phyloP scores from a whole-genome alignment of 768 basidiomycete genomes.

The Krasilnikovozyma curviuscula region DNA sequence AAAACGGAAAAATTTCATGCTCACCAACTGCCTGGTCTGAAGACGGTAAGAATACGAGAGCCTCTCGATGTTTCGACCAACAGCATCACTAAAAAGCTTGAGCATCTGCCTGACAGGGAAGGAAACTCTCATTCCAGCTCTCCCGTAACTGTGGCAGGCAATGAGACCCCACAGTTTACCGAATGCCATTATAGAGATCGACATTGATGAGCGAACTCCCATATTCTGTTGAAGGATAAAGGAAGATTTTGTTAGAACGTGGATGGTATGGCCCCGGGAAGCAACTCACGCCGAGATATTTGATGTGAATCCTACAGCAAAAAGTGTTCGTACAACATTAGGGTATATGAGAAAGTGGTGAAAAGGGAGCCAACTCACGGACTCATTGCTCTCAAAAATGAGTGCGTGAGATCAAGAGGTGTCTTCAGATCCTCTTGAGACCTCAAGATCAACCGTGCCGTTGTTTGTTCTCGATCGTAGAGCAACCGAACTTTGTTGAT shows the following conservation, averaged over 20 bases:
- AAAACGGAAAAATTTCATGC: conserved; percentile 18
- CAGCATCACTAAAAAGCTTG: conserved; percentile 54
- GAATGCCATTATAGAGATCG: conserved; percentile 65
- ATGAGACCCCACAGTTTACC: conserved; percentile 63
- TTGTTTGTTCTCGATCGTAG: conserved; percentile 52
- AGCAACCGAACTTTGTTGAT: conserved; percentile 60
- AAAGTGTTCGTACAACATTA: no score
- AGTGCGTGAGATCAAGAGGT: conserved; percentile 71
- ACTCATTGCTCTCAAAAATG: conserved; percentile 67
- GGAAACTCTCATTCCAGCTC: conserved; percentile 62
- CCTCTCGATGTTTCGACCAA: conserved; percentile 59
- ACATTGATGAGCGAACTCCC: conserved; percentile 69
- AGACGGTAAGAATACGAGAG: conserved; percentile 56
- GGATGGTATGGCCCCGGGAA: conserved; percentile 2
- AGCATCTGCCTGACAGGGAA: conserved; percentile 71
- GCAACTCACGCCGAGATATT: conserved; percentile 34
- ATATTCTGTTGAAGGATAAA: conserved; percentile 50
- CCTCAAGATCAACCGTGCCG: conserved; percentile 51
- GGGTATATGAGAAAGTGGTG: no score
- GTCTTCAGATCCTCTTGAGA: conserved; percentile 42
- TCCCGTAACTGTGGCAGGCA: conserved; percentile 56
- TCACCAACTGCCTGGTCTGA: conserved; percentile 56
- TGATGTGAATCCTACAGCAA: conserved; percentile 60
- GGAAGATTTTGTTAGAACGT: background rate
- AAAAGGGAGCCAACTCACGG: no score